Conservation (phyloP, 139 green algal genomes). For the Chlorella sp. region DNA sequence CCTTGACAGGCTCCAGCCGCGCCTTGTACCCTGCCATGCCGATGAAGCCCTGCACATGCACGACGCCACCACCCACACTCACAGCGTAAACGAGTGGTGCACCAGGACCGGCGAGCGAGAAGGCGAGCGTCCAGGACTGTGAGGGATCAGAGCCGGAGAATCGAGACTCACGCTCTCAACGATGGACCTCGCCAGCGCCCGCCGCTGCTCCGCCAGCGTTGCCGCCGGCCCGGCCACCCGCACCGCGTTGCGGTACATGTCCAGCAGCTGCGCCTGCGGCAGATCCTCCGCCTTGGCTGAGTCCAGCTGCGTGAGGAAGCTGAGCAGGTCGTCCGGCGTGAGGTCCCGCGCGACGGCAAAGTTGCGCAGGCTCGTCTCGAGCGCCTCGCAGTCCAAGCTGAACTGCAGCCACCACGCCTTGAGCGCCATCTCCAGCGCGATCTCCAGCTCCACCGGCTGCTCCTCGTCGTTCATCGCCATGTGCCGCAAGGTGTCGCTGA, state of each 20-base stretch:
- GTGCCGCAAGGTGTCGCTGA: constrained; percentile 19
- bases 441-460: constrained; percentile 32
- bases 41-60: constrained; percentile 32
- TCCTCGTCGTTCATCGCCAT: constrained; percentile 30
- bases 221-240: neutral
- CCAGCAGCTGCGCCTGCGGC: neutral
- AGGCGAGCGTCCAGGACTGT: no score
- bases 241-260: neutral
- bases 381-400: constrained; percentile 14
- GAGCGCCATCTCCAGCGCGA: constrained; percentile 24
- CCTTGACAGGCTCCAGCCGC: constrained; percentile 17
- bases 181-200: neutral
- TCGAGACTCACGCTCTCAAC: no score
- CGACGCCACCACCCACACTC: no score
- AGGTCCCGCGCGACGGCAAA: neutral
- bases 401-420: constrained; percentile 22
- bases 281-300: neutral
- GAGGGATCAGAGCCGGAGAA: no score
- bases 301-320: constrained; percentile 5
- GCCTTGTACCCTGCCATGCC: constrained; percentile 15
- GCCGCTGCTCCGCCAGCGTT: neutral
- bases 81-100: no score
- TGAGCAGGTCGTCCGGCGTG: neutral
- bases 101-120: no score
- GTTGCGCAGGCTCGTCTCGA: neutral